These are phyloP conservation scores for Paulownia fortunei DNA, from an alignment of 257 asterid species.

Conservation along the genomic window DNA sequence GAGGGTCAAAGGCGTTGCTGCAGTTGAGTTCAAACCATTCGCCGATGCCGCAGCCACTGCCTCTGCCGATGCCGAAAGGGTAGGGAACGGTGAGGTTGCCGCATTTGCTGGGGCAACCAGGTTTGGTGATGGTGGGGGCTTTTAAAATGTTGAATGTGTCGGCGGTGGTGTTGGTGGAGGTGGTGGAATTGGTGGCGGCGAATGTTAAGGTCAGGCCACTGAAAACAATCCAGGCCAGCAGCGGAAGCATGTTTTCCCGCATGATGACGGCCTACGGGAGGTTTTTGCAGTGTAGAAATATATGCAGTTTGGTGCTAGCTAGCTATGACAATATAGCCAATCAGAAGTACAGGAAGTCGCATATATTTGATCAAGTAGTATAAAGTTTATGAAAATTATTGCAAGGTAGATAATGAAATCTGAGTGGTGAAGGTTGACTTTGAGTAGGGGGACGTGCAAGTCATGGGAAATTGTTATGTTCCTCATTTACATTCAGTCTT, in stretches of 20 bases:
- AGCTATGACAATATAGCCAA: too few species aligned
- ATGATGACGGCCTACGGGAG: not conserved
- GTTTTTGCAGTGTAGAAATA: not conserved
- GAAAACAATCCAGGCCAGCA: constrained; percentile 25
- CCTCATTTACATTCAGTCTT: too few species aligned
- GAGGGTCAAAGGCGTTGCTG: constrained; percentile 36
- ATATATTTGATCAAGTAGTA: not conserved
- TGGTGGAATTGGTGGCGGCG: constrained; percentile 35
- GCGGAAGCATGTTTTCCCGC: constrained; percentile 19
- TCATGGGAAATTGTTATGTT: not conserved
- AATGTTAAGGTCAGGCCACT: constrained; percentile 29
- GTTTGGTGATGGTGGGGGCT: constrained; percentile 44
- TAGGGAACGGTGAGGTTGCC: constrained; percentile 66
- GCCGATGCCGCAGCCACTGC: constrained; percentile 30
- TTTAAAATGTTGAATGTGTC: constrained; percentile 40
- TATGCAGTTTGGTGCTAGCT: not conserved
- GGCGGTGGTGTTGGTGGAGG: constrained; percentile 36
- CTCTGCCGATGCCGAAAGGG: constrained; percentile 63
- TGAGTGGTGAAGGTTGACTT: constrained; percentile 21
- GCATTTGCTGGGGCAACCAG: constrained; percentile 49
- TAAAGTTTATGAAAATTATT: not conserved
- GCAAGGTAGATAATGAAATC: not conserved
- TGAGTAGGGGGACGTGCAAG: constrained; percentile 1
- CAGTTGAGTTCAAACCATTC: not conserved
- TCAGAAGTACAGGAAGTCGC: not conserved